A percentile compares a stretch with the other conserved stretches of the same genome.
Conservation (phyloP, 148 eudicot genomes). For the Dianthus caryophyllus region DNA sequence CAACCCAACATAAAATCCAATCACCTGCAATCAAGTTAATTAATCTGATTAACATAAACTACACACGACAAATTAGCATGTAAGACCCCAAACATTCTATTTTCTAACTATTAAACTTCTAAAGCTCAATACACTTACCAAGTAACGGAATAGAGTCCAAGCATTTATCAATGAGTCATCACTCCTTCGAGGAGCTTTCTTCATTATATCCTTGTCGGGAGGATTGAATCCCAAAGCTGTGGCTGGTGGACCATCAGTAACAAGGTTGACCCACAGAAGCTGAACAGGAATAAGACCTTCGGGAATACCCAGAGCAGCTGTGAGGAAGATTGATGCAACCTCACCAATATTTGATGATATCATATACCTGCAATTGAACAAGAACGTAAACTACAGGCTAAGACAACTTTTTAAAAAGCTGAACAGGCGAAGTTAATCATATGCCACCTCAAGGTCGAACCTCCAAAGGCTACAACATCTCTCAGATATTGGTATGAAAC, state of each 20-base stretch:
- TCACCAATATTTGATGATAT: constrained; percentile 83
- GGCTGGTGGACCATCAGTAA: constrained; percentile 95
- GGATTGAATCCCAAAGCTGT: constrained; percentile 97
- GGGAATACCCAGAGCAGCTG: constrained; percentile 90
- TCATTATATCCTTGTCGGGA: constrained; percentile 88
- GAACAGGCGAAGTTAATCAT: no score
- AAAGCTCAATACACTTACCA: constrained; percentile 47
- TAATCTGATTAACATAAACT: neutral
- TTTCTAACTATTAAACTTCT: neutral
- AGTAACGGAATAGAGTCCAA: constrained; percentile 77
- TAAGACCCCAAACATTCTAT: neutral
- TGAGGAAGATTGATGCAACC: constrained; percentile 72
- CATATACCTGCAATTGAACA: constrained; percentile 49
- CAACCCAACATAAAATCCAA: constrained; percentile 62
- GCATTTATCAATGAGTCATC: constrained; percentile 78
- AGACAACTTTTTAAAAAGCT: no score
- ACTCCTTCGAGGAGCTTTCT: constrained; percentile 80
- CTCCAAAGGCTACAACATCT: no score
- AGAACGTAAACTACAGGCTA: no score
- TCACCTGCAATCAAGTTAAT: constrained; percentile 42
- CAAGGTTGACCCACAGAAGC: constrained; percentile 96
- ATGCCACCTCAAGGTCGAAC: no score
- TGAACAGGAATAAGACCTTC: constrained; percentile 93
- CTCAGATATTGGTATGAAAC: no score
- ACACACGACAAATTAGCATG: neutral